Conservation (phyloP, 1,139 yeast genomes). For the Komagataea norvegica region DNA sequence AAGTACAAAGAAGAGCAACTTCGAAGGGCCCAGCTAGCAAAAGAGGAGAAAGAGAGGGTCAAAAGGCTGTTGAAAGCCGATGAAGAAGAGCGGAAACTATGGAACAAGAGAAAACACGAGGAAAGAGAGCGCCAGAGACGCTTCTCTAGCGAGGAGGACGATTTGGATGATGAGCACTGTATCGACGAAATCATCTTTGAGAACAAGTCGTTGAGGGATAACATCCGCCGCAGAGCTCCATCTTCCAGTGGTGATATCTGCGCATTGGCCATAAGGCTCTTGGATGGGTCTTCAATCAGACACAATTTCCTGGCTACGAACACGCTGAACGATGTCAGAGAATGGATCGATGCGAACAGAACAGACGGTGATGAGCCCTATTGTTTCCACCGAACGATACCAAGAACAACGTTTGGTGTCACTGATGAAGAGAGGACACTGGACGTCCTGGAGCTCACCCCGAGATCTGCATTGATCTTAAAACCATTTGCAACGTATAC, state of each 20-base stretch:
- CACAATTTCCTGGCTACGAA: constrained; percentile 40
- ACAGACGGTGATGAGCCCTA: constrained; percentile 45
- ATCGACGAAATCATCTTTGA: constrained; percentile 17
- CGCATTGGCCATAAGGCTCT: constrained; percentile 44
- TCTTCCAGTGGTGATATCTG: constrained; percentile 29
- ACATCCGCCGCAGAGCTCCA: constrained; percentile 14
- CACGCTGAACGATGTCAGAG: constrained; percentile 50
- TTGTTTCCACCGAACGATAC: constrained; percentile 42
- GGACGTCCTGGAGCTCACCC: constrained; percentile 46
- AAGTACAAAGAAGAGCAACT: constrained; percentile 39
- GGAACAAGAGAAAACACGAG: constrained; percentile 14
- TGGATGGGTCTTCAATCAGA: constrained; percentile 50
- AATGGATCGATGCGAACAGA: constrained; percentile 55
- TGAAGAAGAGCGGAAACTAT: constrained; percentile 39
- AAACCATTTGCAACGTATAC: constrained; percentile 41
- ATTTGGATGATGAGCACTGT: constrained; percentile 13
- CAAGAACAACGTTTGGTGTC: constrained; percentile 41
- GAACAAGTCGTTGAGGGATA: constrained; percentile 19
- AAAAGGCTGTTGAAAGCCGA: constrained; percentile 47
- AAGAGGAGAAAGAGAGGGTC: constrained; percentile 52
- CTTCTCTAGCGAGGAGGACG: constrained; percentile 16
- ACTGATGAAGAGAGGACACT: constrained; percentile 51
- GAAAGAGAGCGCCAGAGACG: constrained; percentile 20
- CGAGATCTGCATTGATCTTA: constrained; percentile 62
- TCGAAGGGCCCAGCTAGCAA: constrained; percentile 35